Evolutionary conservation across 2,329 filamentous ascomycete species (phyloP).

Genomic region (Paraconiothyrium brasiliense): DNA sequence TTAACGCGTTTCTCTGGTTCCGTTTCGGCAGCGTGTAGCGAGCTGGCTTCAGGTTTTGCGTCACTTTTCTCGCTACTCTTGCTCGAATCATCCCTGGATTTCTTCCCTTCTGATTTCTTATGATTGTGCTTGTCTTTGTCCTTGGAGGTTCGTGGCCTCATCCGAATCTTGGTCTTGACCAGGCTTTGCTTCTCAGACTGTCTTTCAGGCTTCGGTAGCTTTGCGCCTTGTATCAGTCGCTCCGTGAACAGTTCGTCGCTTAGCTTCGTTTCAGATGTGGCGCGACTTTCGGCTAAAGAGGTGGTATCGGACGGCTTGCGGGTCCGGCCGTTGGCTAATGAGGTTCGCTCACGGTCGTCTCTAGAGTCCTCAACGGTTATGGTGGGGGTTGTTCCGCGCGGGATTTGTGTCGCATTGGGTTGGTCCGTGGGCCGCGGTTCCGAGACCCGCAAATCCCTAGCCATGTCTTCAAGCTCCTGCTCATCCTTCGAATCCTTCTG

Average conservation of each 20-base stretch:
- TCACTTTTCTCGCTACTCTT: constrained; percentile 20
- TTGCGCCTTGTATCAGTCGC: constrained; percentile 36
- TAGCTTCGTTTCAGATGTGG: constrained; percentile 29
- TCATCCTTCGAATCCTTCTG: constrained; percentile 23
- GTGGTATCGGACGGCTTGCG: constrained; percentile 34
- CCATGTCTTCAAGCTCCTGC: constrained; percentile 33
- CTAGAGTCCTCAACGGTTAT: constrained; percentile 18
- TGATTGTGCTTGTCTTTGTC: constrained; percentile 26
- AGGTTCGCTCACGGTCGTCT: neutral
- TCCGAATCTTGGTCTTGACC: constrained; percentile 49
- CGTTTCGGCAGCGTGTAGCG: constrained; percentile 20
- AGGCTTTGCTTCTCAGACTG: constrained; percentile 32
- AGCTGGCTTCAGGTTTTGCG: constrained; percentile 20
- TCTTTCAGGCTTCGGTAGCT: constrained; percentile 21
- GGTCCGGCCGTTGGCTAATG: constrained; percentile 29
- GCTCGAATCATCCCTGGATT: constrained; percentile 22
- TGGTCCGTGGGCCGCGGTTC: constrained; percentile 19
- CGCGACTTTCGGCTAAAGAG: constrained; percentile 32
- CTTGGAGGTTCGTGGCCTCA: constrained; percentile 38
- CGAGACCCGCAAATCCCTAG: constrained; percentile 35
- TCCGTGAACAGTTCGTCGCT: constrained; percentile 45
- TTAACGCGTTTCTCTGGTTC: constrained; percentile 18
- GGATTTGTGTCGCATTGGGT: constrained; percentile 3
- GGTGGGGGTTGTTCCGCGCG: constrained; percentile 23
- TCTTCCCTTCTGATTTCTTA: constrained; percentile 36